phyloP scores from a whole-genome alignment of 2,329 filamentous ascomycete genomes.

The Sclerotinia spermophila region DNA sequence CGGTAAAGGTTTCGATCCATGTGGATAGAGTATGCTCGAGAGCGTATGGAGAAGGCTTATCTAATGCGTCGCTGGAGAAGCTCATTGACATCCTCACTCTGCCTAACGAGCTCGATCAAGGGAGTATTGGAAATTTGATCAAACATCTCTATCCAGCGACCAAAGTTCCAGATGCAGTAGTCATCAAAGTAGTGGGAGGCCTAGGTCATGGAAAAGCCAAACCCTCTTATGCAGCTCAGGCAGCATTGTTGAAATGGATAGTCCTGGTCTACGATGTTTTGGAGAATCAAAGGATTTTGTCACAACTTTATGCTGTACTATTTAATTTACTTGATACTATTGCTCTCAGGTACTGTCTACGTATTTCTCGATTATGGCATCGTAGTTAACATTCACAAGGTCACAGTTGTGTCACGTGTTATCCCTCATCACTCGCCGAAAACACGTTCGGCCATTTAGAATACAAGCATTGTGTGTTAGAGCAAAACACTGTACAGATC shows the following conservation, averaged over 20 bases:
- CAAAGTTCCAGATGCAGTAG: slow-evolving; percentile 55
- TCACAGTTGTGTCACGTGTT: slow-evolving; percentile 67
- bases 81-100: slow-evolving; percentile 65
- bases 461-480: slow-evolving; percentile 67
- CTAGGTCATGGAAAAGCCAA: slow-evolving; percentile 77
- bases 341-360: slow-evolving; percentile 56
- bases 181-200: slow-evolving; percentile 65
- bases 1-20: slow-evolving; percentile 57
- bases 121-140: slow-evolving; percentile 63
- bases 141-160: slow-evolving; percentile 73
- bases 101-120: slow-evolving; percentile 71
- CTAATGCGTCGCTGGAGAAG: slow-evolving; percentile 54
- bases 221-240: slow-evolving; percentile 66
- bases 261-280: slow-evolving; percentile 71
- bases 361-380: background rate
- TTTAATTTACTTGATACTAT: slow-evolving; percentile 82
- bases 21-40: slow-evolving; percentile 60
- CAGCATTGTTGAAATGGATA: slow-evolving; percentile 71
- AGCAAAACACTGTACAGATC: background rate
- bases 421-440: slow-evolving; percentile 73
- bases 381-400: slow-evolving; percentile 25
- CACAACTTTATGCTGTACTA: slow-evolving; percentile 68
- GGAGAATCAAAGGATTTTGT: slow-evolving; percentile 59
- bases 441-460: slow-evolving; percentile 78
- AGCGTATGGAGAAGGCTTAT: slow-evolving; percentile 66